Evolutionary conservation across 331 rosid species (phyloP).

Genomic region (Stylosanthes scabra): DNA sequence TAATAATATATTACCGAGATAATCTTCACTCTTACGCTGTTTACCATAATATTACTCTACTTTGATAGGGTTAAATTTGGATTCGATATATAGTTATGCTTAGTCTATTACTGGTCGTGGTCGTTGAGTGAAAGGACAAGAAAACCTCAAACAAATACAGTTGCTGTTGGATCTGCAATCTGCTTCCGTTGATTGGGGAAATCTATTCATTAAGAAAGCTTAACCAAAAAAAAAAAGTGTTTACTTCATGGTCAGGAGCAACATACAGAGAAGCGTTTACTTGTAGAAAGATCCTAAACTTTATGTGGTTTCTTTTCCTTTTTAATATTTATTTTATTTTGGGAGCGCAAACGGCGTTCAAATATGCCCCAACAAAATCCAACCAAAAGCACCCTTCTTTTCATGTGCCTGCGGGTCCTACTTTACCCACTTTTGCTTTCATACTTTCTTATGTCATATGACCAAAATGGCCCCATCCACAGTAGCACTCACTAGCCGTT

Average conservation of each 20-base stretch:
- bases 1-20: too few species aligned
- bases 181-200: constrained; percentile 6
- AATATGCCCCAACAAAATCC: constrained; percentile 37
- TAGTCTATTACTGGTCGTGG: too few species aligned
- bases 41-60: too few species aligned
- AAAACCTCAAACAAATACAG: not conserved
- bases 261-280: not conserved
- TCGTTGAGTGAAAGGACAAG: too few species aligned
- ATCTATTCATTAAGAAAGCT: not conserved
- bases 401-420: constrained; percentile 44
- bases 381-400: constrained; percentile 40
- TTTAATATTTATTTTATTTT: too few species aligned
- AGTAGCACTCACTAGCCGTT: too few species aligned
- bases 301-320: too few species aligned
- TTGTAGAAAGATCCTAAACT: not conserved
- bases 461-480: constrained; percentile 40
- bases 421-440: not conserved
- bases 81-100: too few species aligned
- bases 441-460: not conserved
- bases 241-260: too few species aligned
- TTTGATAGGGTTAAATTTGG: too few species aligned
- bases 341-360: constrained; percentile 29
- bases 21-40: too few species aligned
- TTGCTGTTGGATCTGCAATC: constrained; percentile 30
- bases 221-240: too few species aligned